Conservation (phyloP, 2,329 filamentous ascomycete species). For the Aaosphaeria pasadenensis region DNA sequence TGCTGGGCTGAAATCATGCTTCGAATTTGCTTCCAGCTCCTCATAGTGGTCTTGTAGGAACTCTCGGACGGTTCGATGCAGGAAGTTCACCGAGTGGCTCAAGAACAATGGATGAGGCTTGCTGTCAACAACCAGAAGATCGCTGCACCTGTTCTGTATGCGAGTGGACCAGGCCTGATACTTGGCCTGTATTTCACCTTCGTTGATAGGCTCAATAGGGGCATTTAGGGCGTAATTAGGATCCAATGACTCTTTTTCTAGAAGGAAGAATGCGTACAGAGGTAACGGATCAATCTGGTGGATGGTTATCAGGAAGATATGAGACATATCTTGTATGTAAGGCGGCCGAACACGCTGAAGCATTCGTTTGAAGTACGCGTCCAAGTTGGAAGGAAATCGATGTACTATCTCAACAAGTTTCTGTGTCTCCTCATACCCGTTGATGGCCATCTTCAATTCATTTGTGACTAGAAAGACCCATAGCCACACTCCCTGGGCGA, state of each 20-base stretch:
- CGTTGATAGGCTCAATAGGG: background rate
- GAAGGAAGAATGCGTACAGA: constrained; percentile 6
- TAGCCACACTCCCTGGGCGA: constrained; percentile 9
- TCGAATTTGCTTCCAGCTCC: constrained; percentile 1
- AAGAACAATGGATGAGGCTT: constrained; percentile 6
- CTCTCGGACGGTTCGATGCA: constrained; percentile 16
- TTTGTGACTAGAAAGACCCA: constrained; percentile 10
- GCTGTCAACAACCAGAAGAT: constrained; percentile 12
- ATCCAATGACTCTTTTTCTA: constrained; percentile 5
- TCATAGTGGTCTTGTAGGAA: constrained; percentile 9
- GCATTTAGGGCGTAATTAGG: constrained; percentile 1
- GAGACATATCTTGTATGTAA: constrained; percentile 7
- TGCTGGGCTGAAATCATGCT: constrained; percentile 2
- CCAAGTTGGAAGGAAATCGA: constrained; percentile 5
- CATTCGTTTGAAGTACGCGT: constrained; percentile 8
- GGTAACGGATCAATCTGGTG: constrained; percentile 4
- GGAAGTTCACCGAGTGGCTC: constrained; percentile 8
- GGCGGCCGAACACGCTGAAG: constrained; percentile 2
- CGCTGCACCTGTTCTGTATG: constrained; percentile 14
- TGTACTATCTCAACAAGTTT: constrained; percentile 4
- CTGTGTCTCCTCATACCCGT: constrained; percentile 3
- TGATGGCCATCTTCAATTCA: constrained; percentile 5
- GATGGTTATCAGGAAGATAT: constrained; percentile 6
- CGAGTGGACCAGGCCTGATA: constrained; percentile 4
- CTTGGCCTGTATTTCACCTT: background rate